Conservation (phyloP, 2,329 filamentous ascomycete species). For the Epicoccum nigrum region DNA sequence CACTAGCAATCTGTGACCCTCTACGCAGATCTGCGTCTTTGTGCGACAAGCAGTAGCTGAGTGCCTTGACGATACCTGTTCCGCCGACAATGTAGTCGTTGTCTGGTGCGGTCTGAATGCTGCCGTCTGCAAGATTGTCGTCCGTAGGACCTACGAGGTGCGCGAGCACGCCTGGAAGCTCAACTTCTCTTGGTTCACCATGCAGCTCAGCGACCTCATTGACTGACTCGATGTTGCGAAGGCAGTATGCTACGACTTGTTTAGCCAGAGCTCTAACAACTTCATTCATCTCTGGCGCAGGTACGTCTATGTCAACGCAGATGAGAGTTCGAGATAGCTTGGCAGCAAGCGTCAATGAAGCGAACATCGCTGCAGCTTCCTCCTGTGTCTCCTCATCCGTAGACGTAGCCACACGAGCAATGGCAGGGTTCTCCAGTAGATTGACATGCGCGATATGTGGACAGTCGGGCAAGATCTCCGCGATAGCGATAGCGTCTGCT, state of each 20-base stretch:
- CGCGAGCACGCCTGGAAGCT: constrained; percentile 82
- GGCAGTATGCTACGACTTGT: constrained; percentile 91
- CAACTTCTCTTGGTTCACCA: constrained; percentile 57
- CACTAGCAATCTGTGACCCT: constrained; percentile 53
- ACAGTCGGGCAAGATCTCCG: constrained; percentile 87
- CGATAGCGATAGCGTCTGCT: constrained; percentile 87
- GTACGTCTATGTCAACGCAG: constrained; percentile 90
- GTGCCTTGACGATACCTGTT: constrained; percentile 91
- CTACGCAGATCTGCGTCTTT: constrained; percentile 64
- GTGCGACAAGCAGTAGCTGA: constrained; percentile 88
- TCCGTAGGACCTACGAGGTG: constrained; percentile 80
- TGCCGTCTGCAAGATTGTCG: constrained; percentile 59
- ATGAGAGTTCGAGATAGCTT: constrained; percentile 83
- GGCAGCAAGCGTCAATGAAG: constrained; percentile 86
- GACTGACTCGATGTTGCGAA: constrained; percentile 85
- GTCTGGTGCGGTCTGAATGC: constrained; percentile 75
- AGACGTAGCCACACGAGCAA: constrained; percentile 74
- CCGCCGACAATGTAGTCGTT: constrained; percentile 96
- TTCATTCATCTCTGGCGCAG: constrained; percentile 79
- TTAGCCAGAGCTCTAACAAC: constrained; percentile 90
- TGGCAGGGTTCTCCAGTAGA: constrained; percentile 78
- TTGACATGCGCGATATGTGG: constrained; percentile 83
- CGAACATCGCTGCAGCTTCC: constrained; percentile 91
- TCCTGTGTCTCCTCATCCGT: constrained; percentile 82
- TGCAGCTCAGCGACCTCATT: constrained; percentile 68